Percentiles rank a stretch among this genome's conserved stretches.
These are phyloP conservation scores for Neurospora terricola DNA, from an alignment of 495 filamentous ascomycete species.

Conservation along the genomic window DNA sequence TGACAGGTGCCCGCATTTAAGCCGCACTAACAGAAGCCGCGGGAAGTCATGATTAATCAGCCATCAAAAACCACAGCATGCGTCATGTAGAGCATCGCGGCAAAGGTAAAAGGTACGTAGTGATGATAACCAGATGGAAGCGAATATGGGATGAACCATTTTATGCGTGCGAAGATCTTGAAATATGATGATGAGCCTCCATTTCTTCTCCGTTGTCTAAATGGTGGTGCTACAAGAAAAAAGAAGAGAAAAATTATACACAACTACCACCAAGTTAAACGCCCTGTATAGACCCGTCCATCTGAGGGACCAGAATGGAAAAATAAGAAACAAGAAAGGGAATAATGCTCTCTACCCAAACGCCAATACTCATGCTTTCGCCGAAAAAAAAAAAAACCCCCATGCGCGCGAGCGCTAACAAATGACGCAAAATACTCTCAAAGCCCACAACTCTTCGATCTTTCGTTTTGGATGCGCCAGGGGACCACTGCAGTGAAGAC, in stretches of 20 bases:
- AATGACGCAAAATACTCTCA: not conserved
- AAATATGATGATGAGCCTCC: not conserved
- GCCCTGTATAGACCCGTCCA: not conserved
- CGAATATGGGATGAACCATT: not conserved
- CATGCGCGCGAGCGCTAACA: not conserved
- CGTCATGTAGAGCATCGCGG: not conserved
- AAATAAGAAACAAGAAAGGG: not conserved
- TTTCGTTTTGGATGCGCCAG: not conserved
- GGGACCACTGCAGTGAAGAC: not conserved
- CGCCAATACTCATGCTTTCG: not conserved
- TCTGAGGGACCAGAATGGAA: not conserved
- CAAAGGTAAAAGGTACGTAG: not conserved
- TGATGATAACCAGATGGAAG: not conserved
- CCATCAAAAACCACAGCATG: not conserved
- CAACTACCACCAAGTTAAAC: not conserved
- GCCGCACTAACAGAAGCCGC: not conserved
- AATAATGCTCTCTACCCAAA: conserved; percentile 1
- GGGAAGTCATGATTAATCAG: not conserved
- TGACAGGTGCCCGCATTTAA: not conserved
- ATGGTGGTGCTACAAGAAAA: not conserved
- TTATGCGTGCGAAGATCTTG: not conserved
- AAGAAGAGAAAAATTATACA: not conserved
- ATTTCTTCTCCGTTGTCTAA: not conserved
- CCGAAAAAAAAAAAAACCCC: not conserved
- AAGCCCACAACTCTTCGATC: not conserved